Evolutionary conservation across 2,329 filamentous ascomycete genomes (phyloP).

Genomic region (Aspergillus pseudoglaucus): DNA sequence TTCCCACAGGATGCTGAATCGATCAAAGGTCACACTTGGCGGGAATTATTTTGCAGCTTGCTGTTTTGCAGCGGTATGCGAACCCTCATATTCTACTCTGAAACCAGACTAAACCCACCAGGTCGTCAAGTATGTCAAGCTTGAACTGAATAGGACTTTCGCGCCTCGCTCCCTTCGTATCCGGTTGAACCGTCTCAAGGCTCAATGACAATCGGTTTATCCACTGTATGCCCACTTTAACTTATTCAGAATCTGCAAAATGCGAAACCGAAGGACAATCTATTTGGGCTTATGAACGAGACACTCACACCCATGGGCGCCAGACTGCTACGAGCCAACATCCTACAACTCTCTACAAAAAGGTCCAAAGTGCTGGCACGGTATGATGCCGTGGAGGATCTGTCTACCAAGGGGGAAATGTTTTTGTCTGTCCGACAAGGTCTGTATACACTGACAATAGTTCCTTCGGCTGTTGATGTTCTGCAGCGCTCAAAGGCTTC

Average conservation of each 20-base stretch:
- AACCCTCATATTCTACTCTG: background rate
- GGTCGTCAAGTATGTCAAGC: conserved; percentile 75
- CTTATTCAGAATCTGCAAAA: conserved; percentile 81
- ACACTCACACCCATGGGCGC: conserved; percentile 84
- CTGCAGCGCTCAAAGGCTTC: conserved; percentile 63
- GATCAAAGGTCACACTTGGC: conserved; percentile 69
- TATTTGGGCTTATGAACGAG: conserved; percentile 80
- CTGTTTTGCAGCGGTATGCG: conserved; percentile 72
- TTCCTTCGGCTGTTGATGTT: conserved; percentile 2
- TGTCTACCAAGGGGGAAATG: conserved; percentile 76
- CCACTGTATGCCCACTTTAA: conserved; percentile 80
- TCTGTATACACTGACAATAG: conserved; percentile 23
- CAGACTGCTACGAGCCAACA: conserved; percentile 73
- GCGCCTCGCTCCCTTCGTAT: conserved; percentile 75
- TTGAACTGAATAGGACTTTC: conserved; percentile 62
- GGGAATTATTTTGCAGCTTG: conserved; percentile 85
- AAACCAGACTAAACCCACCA: conserved; percentile 32
- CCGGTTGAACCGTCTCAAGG: conserved; percentile 83
- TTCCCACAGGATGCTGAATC: conserved; percentile 74
- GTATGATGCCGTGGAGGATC: conserved; percentile 76
- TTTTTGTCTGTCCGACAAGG: conserved; percentile 70
- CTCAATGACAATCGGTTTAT: conserved; percentile 91
- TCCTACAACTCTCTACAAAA: conserved; percentile 81
- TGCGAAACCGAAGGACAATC: conserved; percentile 68
- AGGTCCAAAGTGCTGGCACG: conserved; percentile 61